Base-by-base conservation (phyloP, 176 grass and related monocot genomes). In the Cocos nucifera region DNA sequence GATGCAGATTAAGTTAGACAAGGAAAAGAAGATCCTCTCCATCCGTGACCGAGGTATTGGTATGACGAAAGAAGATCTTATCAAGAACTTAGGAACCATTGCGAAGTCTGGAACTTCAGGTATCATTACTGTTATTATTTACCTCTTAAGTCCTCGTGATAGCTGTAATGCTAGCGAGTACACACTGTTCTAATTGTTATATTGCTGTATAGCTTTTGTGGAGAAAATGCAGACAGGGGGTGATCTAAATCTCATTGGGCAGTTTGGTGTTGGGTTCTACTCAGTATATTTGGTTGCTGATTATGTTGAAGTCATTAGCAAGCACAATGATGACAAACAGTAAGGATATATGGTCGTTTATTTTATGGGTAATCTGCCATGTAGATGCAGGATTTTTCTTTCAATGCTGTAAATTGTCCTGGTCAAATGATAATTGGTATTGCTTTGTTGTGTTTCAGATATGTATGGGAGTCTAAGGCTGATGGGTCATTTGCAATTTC, bases 221-320 rank as follows among this genome's bases (percentile, higher is more conserved):
- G 92, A 97, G 61, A 97, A 97, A 67, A 79, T 88, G 83, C 92
- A 97, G 80, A 70, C 77, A 64, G 83, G 92, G 49, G 92, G 87
- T 62, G 92, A 97, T 62, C 84, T 91, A 50, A 97, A 72, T 50
- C 87, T 97, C 17, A 97, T 90, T 79, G 90, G 90, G n/a, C 90
- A 95, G 68, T 95, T 95, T 65, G 90, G 90, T 79, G 90, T 95
- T 55, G 92, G 92, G 4, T 97, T 97, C 73, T 97, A 97, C 65
- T 97, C 92, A 53, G 92, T 97, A 17, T 97, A 97, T 78, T 77
- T 97, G 76, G 87, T 88, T 60, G 83, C 92, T 60, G 92, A 97
- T 63, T 97, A 97, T 66, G 92, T 97, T n/a, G 92, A 97, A 81
- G 92, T 97, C 54, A 56, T 97, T 70, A 97, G 92, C 92, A 97